phyloP scores from a whole-genome alignment of 2,329 filamentous ascomycete genomes.

The Plectosphaerella sp. region DNA sequence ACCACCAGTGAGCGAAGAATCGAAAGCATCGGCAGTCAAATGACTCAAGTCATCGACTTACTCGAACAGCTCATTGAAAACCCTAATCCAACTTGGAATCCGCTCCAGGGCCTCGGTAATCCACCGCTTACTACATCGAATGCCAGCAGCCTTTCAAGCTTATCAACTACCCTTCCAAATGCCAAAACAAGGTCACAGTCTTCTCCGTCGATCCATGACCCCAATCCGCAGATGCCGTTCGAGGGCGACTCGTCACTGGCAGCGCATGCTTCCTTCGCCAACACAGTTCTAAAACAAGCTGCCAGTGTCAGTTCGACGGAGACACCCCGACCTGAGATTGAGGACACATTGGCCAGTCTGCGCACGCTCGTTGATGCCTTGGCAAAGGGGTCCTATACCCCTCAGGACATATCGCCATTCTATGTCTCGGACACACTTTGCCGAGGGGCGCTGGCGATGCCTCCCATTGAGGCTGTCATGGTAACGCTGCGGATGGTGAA shows the following conservation, averaged over 20 bases:
- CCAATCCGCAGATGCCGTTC: slow-evolving; percentile 19
- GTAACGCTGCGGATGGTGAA: slow-evolving; percentile 7
- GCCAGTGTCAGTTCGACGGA: slow-evolving; percentile 20
- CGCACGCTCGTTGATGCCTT: slow-evolving; percentile 21
- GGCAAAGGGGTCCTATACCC: slow-evolving; percentile 16
- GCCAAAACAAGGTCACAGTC: slow-evolving; percentile 1
- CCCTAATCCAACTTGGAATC: slow-evolving; percentile 6
- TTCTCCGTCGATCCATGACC: slow-evolving; percentile 11
- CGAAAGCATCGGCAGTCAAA: background rate
- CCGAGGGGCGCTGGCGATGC: slow-evolving; percentile 8
- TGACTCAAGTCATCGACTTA: slow-evolving; percentile 20
- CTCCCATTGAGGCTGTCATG: slow-evolving; percentile 9
- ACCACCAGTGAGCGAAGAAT: background rate
- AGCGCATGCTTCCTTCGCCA: slow-evolving; percentile 41
- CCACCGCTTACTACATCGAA: slow-evolving; percentile 5
- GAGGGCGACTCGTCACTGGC: slow-evolving; percentile 40
- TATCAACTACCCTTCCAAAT: background rate
- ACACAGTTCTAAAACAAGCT: slow-evolving; percentile 34
- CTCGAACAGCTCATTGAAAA: slow-evolving; percentile 23
- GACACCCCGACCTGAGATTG: slow-evolving; percentile 22
- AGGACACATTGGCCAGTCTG: slow-evolving; percentile 27
- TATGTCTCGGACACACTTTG: slow-evolving; percentile 8
- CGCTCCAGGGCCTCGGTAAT: slow-evolving; percentile 11
- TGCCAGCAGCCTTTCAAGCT: background rate
- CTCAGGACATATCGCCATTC: slow-evolving; percentile 16